These are phyloP conservation scores for Beauveria brongniartii DNA, from an alignment of 2,329 filamentous ascomycete genomes.

Conservation along the genomic window DNA sequence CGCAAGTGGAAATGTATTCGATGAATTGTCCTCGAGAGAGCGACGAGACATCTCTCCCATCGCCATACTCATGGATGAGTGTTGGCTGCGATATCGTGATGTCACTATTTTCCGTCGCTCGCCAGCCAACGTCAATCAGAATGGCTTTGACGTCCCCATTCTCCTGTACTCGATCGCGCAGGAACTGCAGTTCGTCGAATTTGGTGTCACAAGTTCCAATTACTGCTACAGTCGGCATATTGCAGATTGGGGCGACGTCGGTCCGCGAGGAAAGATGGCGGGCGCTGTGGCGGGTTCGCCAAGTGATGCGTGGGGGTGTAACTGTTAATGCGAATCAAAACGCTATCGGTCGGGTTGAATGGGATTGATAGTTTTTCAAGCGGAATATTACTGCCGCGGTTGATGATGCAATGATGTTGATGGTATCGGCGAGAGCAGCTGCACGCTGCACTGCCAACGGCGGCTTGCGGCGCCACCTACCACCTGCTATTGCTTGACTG, in stretches of 20 bases:
- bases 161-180: constrained; percentile 37
- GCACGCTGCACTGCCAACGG: not conserved
- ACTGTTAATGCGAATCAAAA: not conserved
- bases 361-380: not conserved
- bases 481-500: not conserved
- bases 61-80: constrained; percentile 29
- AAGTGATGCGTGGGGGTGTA: not conserved
- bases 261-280: not conserved
- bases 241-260: not conserved
- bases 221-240: constrained; percentile 37
- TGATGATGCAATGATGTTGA: not conserved
- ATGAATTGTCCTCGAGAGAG: constrained; percentile 48
- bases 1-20: constrained; percentile 43
- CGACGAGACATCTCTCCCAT: constrained; percentile 23
- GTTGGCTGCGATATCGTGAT: constrained; percentile 39
- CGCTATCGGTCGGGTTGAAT: not conserved
- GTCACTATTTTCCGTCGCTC: constrained; percentile 28
- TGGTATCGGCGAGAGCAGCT: not conserved
- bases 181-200: constrained; percentile 47
- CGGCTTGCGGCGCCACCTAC: not conserved
- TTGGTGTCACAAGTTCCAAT: constrained; percentile 61
- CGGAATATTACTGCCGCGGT: not conserved
- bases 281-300: not conserved
- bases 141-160: constrained; percentile 14
- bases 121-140: constrained; percentile 40